Evolutionary conservation across 768 basidiomycete genomes (phyloP), one percentile per base, ranked within the genome.

Genomic region (Mycena rosella): DNA sequence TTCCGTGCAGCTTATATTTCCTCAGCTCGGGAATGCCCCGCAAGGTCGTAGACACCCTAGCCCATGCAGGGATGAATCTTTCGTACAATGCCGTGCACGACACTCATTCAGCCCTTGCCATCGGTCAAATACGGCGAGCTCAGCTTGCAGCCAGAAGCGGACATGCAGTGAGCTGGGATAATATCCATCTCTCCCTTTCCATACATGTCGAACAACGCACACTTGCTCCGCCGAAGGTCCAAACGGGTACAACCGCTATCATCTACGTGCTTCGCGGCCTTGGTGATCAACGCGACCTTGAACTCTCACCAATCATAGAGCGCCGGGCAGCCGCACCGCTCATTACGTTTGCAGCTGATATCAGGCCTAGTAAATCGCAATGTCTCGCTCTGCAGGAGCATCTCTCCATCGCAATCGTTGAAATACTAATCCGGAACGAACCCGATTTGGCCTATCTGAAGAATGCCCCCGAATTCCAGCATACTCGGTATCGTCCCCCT

Each of bases 121-220:
- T 17, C 0, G 63, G 63, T 0, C 54, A 64, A n/a, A 48, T 64
- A 1, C 44, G 55, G 36, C 55, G 63, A 13, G 63, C 63, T 0
- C 63, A 64, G 17, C 1, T 42, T 2, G 63, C 55, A 8, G 54
- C 63, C 0, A 13, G 63, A 20, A 24, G n/a, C 9, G 63, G 54
- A 2, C 63, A 64, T 30, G 15, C 63, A 4, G 18, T 51, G 14
- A 57, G 62, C n/a, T 63, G 53, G 55, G 63, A 65, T 13, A 65
- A 65, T 11, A 54, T 26, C 0, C 11, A 51, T 14, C 15, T 65
- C 1, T 34, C 48, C 7, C 38, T 58, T 7, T 65, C 63, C 0
- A 11, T 24, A 1, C 63, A 65, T 27, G 63, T 65, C 17, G 63
- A 65, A 15, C 63, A 58, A 24, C 56, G 56, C 2, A 30, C 48